Conservation (phyloP, 2,329 filamentous ascomycete genomes). For the Ophiostoma ulmi region DNA sequence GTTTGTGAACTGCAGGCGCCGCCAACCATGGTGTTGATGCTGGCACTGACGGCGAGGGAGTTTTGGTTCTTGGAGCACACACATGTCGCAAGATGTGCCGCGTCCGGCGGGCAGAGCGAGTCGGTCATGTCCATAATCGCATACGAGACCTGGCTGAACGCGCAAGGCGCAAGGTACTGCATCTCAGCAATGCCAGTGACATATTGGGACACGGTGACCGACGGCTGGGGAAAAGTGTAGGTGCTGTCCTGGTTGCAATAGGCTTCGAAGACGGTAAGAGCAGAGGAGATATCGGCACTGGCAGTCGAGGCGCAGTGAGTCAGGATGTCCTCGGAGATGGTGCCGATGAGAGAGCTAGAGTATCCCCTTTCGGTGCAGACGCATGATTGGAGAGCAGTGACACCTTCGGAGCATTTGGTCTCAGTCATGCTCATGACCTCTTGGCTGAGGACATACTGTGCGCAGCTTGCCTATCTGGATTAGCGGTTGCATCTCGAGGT, state of each 20-base stretch:
- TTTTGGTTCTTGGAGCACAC: constrained; percentile 50
- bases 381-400: constrained; percentile 46
- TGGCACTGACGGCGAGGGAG: constrained; percentile 40
- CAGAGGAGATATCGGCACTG: constrained; percentile 46
- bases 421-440: constrained; percentile 42
- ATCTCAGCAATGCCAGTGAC: constrained; percentile 47
- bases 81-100: constrained; percentile 42
- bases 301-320: constrained; percentile 44
- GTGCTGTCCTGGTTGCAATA: constrained; percentile 45
- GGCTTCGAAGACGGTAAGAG: constrained; percentile 40
- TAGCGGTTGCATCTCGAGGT: background rate
- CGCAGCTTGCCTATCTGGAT: constrained; percentile 45
- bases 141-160: constrained; percentile 37
- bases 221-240: constrained; percentile 41
- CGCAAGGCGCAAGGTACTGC: constrained; percentile 42
- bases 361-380: constrained; percentile 48
- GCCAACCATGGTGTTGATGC: constrained; percentile 42
- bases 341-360: constrained; percentile 36
- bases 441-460: constrained; percentile 42
- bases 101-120: constrained; percentile 31
- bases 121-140: constrained; percentile 38
- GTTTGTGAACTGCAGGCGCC: constrained; percentile 44
- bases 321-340: constrained; percentile 39
- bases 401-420: constrained; percentile 41
- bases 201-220: constrained; percentile 42